Conservation (phyloP, 352 stramenopile species). For the Phytophthora citricola region DNA sequence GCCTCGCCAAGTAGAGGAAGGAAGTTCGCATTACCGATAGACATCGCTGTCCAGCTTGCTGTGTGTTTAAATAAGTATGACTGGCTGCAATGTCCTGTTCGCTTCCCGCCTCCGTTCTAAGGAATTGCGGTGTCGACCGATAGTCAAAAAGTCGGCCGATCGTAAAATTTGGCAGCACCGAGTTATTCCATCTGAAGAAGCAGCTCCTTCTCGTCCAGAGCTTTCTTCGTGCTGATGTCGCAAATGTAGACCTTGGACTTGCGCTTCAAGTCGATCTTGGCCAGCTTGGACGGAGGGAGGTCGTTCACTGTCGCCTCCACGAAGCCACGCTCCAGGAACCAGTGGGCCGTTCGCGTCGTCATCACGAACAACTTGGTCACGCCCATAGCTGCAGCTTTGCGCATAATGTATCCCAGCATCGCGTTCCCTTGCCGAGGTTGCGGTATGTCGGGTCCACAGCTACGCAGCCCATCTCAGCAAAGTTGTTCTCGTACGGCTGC, state of each 20-base stretch:
- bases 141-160: slow-evolving; percentile 35
- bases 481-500: slow-evolving; percentile 91
- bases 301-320: slow-evolving; percentile 89
- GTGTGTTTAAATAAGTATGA: slow-evolving; percentile 37
- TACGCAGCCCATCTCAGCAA: slow-evolving; percentile 92
- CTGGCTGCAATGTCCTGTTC: slow-evolving; percentile 22
- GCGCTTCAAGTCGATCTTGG: slow-evolving; percentile 82
- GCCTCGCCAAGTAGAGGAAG: slow-evolving; percentile 32
- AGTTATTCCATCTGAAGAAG: slow-evolving; percentile 66
- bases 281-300: slow-evolving; percentile 81
- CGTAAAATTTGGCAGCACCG: slow-evolving; percentile 24
- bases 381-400: slow-evolving; percentile 84
- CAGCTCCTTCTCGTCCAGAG: slow-evolving; percentile 87
- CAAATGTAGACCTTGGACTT: slow-evolving; percentile 91
- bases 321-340: slow-evolving; percentile 98
- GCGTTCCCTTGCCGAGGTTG: slow-evolving; percentile 88
- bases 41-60: slow-evolving; percentile 24
- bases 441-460: slow-evolving; percentile 90
- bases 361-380: slow-evolving; percentile 97
- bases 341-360: slow-evolving; percentile 98
- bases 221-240: slow-evolving; percentile 86
- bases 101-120: slow-evolving; percentile 26
- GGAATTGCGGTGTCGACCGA: slow-evolving; percentile 32
- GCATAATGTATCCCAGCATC: slow-evolving; percentile 91
- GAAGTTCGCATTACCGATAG: slow-evolving; percentile 24